These are phyloP conservation scores for Dryadomyces sulphureus DNA, from an alignment of 2,329 filamentous ascomycete genomes.

Conservation along the genomic window DNA sequence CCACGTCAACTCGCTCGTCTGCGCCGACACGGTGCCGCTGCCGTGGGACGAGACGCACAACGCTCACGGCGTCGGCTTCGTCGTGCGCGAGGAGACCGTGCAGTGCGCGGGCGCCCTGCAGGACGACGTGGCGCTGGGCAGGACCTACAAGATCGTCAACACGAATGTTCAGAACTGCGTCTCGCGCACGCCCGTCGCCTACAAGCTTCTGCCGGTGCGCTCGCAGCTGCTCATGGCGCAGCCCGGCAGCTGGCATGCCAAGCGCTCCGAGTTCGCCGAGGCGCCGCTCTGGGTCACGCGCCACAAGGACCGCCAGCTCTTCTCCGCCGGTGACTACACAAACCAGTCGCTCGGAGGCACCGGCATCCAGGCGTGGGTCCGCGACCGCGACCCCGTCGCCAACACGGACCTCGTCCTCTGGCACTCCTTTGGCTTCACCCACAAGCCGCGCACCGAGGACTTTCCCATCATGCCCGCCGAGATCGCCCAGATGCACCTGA, in stretches of 20 bases:
- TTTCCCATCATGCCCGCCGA: conserved; percentile 56
- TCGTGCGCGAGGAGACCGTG: conserved; percentile 21
- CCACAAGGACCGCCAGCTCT: conserved; percentile 26
- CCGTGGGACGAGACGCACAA: conserved; percentile 24
- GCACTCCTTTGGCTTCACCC: conserved; percentile 45
- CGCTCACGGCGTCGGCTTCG: conserved; percentile 32
- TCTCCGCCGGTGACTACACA: conserved; percentile 25
- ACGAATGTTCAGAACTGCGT: conserved; percentile 23
- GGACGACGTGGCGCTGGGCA: conserved; percentile 33
- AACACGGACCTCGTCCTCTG: conserved; percentile 28
- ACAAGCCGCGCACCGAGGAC: conserved; percentile 49
- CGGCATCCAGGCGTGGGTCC: conserved; percentile 12
- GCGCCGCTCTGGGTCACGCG: conserved; percentile 30
- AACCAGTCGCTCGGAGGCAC: conserved; percentile 26
- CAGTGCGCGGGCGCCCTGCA: conserved; percentile 27
- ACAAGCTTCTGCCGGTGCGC: conserved; percentile 26
- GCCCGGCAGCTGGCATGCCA: conserved; percentile 21
- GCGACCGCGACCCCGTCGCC: conserved; percentile 2
- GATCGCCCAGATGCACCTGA: conserved; percentile 31
- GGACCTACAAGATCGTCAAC: conserved; percentile 33
- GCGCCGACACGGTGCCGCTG: conserved; percentile 24
- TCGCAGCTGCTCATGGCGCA: conserved; percentile 29
- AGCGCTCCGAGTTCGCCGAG: conserved; percentile 24
- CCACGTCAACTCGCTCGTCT: conserved; percentile 33
- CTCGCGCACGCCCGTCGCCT: conserved; percentile 27